A percentile compares a stretch with the other conserved stretches of the same genome.
Conservation (phyloP, 2,329 filamentous ascomycete species). For the Epichloe sibirici region DNA sequence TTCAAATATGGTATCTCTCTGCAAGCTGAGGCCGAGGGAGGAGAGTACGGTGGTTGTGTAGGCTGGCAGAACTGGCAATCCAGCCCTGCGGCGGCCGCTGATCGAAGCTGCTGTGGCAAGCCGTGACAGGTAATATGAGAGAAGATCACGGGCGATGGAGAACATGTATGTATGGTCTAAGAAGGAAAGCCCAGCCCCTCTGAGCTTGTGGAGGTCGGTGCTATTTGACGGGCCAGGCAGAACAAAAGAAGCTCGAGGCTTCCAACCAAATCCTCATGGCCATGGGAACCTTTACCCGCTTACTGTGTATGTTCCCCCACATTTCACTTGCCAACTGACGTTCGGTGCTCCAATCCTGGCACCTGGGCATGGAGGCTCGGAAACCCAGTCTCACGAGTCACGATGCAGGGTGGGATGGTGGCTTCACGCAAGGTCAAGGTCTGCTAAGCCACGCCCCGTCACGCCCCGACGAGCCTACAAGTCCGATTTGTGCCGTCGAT, state of each 20-base stretch:
- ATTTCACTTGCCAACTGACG: not conserved
- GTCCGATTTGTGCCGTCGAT: slow-evolving; percentile 9
- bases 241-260: slow-evolving; percentile 5
- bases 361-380: not conserved
- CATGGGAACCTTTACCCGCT: not conserved
- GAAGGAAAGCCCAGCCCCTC: slow-evolving; percentile 9
- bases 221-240: slow-evolving; percentile 14
- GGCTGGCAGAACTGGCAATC: not conserved
- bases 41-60: not conserved
- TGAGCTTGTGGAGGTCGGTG: slow-evolving; percentile 19
- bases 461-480: not conserved
- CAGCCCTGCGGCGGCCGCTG: slow-evolving; percentile 17
- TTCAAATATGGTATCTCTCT: not conserved
- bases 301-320: slow-evolving; percentile 1
- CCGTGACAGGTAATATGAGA: slow-evolving; percentile 13
- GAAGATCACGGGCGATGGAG: slow-evolving; percentile 12
- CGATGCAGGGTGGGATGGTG: slow-evolving; percentile 4
- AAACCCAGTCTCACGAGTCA: slow-evolving; percentile 3
- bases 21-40: slow-evolving; percentile 4
- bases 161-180: slow-evolving; percentile 11
- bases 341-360: slow-evolving; percentile 1
- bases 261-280: not conserved
- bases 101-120: slow-evolving; percentile 16
- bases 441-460: slow-evolving; percentile 1
- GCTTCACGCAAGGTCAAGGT: slow-evolving; percentile 1